Evolutionary conservation across 2,329 filamentous ascomycete species (phyloP).

Genomic region (Colletotrichum endophyticum): DNA sequence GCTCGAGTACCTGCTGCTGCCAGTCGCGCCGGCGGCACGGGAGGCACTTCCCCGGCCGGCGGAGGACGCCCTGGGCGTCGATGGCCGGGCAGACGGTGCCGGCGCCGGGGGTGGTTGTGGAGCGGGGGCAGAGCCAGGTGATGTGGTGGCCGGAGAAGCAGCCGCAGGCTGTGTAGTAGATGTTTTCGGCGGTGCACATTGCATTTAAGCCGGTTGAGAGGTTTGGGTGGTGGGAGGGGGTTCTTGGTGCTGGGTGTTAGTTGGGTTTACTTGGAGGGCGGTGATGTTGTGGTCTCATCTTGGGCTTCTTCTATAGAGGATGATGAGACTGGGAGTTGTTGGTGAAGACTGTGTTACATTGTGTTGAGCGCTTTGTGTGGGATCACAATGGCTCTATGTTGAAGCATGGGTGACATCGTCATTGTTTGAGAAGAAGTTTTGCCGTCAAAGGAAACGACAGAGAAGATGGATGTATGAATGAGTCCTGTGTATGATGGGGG

Average conservation of each 20-base stretch:
- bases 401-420: neutral
- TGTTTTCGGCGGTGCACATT: conserved; percentile 20
- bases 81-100: neutral
- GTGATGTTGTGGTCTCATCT: neutral
- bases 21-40: neutral
- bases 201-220: neutral
- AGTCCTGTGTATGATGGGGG: neutral
- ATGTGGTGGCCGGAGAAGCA: conserved; percentile 14
- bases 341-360: neutral
- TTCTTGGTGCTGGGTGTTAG: neutral
- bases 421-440: neutral
- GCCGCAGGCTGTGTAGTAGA: conserved; percentile 13
- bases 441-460: neutral
- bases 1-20: neutral
- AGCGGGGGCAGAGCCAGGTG: neutral
- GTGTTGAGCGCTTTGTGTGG: neutral
- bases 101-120: neutral
- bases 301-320: neutral
- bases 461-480: rapidly evolving
- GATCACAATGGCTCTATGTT: neutral
- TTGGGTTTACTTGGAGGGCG: neutral
- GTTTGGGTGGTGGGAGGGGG: neutral
- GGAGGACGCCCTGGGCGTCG: conserved; percentile 7
- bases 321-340: neutral
- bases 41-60: conserved; percentile 6